Percentiles rank a stretch among this genome's conserved stretches.
These are phyloP conservation scores for Prunus mira DNA, from an alignment of 306 rosid species.

Conservation along the genomic window DNA sequence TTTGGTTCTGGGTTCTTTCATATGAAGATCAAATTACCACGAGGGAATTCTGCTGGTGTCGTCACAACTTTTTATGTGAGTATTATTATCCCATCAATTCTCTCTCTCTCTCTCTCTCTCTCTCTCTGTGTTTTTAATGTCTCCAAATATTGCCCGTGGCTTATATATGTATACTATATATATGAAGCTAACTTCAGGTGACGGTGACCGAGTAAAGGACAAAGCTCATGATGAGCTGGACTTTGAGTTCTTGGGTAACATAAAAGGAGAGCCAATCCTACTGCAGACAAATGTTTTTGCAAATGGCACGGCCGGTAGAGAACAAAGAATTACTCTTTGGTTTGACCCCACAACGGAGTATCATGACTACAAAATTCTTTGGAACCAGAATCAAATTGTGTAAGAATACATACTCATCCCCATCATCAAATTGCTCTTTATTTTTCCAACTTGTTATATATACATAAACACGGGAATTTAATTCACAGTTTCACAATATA, in stretches of 20 bases:
- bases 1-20: conserved; percentile 53
- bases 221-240: conserved; percentile 49
- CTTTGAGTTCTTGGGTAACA: conserved; percentile 61
- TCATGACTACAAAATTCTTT: conserved; percentile 45
- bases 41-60: conserved; percentile 44
- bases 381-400: conserved; percentile 68
- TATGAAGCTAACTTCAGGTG: conserved; percentile 40
- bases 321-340: conserved; percentile 56
- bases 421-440: not conserved
- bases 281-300: conserved; percentile 58
- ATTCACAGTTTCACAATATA: not conserved
- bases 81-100: not conserved
- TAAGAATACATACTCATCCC: conserved; percentile 9
- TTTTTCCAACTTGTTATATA: not conserved
- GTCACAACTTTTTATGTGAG: conserved; percentile 49
- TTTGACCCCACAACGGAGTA: conserved; percentile 51
- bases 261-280: conserved; percentile 34
- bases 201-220: too few relatives aligned
- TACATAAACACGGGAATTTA: too few relatives aligned
- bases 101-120: too few relatives aligned
- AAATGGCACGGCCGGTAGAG: conserved; percentile 43
- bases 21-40: conserved; percentile 46
- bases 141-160: not conserved
- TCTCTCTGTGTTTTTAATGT: too few relatives aligned
- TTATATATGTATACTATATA: not conserved